phyloP scores from a whole-genome alignment of 208 protist species.

The Acanthamoeba triangularis region DNA sequence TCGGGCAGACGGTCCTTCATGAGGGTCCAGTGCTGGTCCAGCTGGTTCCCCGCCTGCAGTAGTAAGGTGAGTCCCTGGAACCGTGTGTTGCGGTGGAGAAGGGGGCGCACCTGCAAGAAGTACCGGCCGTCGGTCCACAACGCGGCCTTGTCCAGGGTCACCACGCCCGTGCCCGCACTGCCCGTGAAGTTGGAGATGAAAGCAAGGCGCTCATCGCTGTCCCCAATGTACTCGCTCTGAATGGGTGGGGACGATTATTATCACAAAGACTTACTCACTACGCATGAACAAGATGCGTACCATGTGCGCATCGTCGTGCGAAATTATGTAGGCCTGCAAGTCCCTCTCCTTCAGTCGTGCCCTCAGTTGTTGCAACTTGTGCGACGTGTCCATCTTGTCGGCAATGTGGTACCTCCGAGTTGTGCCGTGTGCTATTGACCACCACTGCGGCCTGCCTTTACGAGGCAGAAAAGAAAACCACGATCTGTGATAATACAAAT shows the following conservation, averaged over 20 bases:
- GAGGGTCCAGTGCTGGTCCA: constrained; percentile 81
- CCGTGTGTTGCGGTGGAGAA: background rate
- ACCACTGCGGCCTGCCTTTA: too few relatives aligned
- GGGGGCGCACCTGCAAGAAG: constrained; percentile 94
- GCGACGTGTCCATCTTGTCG: background rate
- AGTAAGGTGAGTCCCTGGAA: background rate
- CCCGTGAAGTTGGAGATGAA: constrained; percentile 97
- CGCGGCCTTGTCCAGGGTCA: constrained; percentile 88
- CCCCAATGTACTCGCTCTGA: constrained; percentile 96
- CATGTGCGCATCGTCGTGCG: constrained; percentile 96
- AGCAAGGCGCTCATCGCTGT: constrained; percentile 93
- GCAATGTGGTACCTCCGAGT: background rate
- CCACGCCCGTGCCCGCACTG: constrained; percentile 94
- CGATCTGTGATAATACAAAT: too few relatives aligned
- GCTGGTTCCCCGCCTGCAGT: constrained; percentile 48
- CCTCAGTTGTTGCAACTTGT: constrained; percentile 87
- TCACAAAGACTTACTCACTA: background rate
- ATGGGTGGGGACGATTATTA: background rate
- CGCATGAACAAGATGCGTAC: background rate
- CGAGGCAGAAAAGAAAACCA: too few relatives aligned
- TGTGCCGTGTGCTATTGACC: too few relatives aligned
- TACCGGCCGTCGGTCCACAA: constrained; percentile 99
- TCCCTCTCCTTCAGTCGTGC: constrained; percentile 90
- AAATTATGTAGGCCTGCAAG: constrained; percentile 94
- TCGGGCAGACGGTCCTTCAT: constrained; percentile 86